phyloP scores from a whole-genome alignment of 805 yeast species.

The Sugiyamaella valdiviana region DNA sequence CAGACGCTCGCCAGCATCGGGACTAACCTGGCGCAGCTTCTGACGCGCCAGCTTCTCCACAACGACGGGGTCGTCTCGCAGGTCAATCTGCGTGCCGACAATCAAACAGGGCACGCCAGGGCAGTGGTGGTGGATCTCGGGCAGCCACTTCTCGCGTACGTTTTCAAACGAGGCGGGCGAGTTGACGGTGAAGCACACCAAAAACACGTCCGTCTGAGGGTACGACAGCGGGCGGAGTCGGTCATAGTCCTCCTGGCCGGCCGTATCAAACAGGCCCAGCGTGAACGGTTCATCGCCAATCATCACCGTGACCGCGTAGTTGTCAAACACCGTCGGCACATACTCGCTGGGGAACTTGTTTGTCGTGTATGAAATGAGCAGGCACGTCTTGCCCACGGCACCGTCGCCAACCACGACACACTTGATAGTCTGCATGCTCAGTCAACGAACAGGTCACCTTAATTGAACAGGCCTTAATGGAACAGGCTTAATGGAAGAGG shows the following conservation, averaged over 20 bases:
- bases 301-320: slow-evolving; percentile 41
- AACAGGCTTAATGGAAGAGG: too few relatives aligned
- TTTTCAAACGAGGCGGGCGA: slow-evolving; percentile 97
- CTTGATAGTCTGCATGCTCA: slow-evolving; percentile 44
- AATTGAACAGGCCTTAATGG: too few relatives aligned
- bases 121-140: slow-evolving; percentile 96
- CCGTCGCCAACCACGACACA: slow-evolving; percentile 99
- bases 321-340: slow-evolving; percentile 97
- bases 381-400: slow-evolving; percentile 98
- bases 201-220: slow-evolving; percentile 94
- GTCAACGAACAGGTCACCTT: too few relatives aligned
- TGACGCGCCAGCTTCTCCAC: slow-evolving; percentile 79
- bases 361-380: slow-evolving; percentile 91
- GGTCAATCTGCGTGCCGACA: slow-evolving; percentile 94
- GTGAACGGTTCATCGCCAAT: slow-evolving; percentile 98
- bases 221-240: slow-evolving; percentile 92
- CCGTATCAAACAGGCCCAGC: slow-evolving; percentile 95
- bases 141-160: slow-evolving; percentile 98
- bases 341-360: slow-evolving; percentile 97
- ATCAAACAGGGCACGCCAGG: slow-evolving; percentile 97
- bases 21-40: slow-evolving; percentile 68
- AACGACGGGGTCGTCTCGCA: slow-evolving; percentile 88
- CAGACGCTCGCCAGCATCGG: slow-evolving; percentile 84
- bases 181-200: slow-evolving; percentile 93
- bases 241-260: slow-evolving; percentile 99